Base-by-base conservation (phyloP, 768 basidiomycete genomes). In the Dictyophora rubrovolvata region DNA sequence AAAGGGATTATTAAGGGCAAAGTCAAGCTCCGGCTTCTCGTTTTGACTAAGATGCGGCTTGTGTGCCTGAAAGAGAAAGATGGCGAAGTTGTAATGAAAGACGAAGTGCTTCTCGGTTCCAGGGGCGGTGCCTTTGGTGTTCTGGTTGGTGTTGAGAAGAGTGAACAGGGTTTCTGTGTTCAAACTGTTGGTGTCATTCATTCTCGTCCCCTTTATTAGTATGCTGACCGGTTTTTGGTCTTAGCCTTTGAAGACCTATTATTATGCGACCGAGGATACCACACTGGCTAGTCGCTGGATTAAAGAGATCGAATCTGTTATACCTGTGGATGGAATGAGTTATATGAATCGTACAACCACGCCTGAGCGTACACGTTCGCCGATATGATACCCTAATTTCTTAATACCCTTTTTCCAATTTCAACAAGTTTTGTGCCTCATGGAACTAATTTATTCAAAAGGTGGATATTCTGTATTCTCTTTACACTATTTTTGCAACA, bases 1-100 rank as follows among this genome's bases (percentile, higher is more conserved):
- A 71, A 83, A 5, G 75, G 75, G 18, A 78, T 80, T 0, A 65
- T 78, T 5, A 74, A 77, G 11, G 74, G 75, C 60, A 77, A 77
- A 60, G 68, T 76, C 7, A 84, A 83, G 66, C 71, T 74, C 16
- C 74, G 84, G 21, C 77, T 81, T 62, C 65, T 86, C 9, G 69
- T 85, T 35, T 69, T 86, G 51, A 86, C 84, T 35, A 77, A 71
- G n/a, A 71, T 72, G 28, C 75, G 84, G 42, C 65, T 86, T 6
- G 57, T 86, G 36, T 85, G 82, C 57, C 66, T 85, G 34, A 86
- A 86, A 68, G 70, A 71, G 60, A 70, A 71, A 56, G 72, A 68
- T 37, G 69, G 68, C 17, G 49, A 50, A 4, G 16, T 52, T 10
- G 34, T 59, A n/a, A 22, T 51, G 57, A 59, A 50, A 51, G 73